Evolutionary conservation across 176 grass and related monocot species (phyloP), one percentile per base, ranked within the genome.

Genomic region (Avena atlantica): DNA sequence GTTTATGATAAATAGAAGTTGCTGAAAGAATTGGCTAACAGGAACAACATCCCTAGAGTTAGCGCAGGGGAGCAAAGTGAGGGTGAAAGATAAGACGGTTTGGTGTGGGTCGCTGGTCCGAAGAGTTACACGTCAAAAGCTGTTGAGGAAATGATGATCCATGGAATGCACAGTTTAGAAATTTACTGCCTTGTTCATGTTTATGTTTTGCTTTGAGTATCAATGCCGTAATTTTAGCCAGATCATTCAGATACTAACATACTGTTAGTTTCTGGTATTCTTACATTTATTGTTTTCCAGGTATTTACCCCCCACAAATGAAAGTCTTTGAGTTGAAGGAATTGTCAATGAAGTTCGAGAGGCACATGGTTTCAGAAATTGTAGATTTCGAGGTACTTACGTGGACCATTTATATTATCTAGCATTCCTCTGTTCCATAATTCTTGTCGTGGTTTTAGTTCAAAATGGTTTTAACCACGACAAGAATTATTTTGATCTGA

Each of bases 221-320:
- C 23, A 20, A 44, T 61, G 20, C 36, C 23, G 17, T 13, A 11
- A 82, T 50, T 53, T 80, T 60, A 59, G 14, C 45, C 62, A 59
- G 16, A 74, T 77, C 2, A 2, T 37, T 5, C 66, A 12, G 7
- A 17, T 72, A 5, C 16, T 68, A 7, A 42, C 1, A 42, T 42
- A 42, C 3, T 53, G 49, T 42, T 42, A 55, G 42, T 25, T 65
- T 52, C 25, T 15, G 8, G 37, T 29, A 67, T 86, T 59, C 50
- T 66, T 81, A 70, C 17, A 13, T 45, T 24, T n/a, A 0, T 85
- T 81, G 13, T 84, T 8, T 87, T 40, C 65, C 88, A 95, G 93
- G 96, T 55, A 98, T 98, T 83, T 94, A 95, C 79, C 96, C 96
- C 40, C 92, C 96, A 48, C 93, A 98, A 92, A 79, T 98, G 62